Conservation (phyloP, 805 yeast species). For the Kodamaea jinghongensis region DNA sequence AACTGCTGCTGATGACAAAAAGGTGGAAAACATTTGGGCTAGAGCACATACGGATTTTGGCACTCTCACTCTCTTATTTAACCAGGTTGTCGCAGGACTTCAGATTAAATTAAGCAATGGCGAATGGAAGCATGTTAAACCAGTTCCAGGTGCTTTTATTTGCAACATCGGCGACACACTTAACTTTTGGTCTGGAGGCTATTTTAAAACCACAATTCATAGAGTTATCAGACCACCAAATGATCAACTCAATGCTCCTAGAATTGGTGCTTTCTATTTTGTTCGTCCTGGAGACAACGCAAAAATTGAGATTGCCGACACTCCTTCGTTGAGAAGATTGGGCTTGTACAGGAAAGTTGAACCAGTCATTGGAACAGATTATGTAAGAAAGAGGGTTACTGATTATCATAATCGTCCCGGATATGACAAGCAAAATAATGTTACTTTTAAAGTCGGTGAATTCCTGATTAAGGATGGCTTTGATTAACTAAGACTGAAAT, state of each 20-base stretch:
- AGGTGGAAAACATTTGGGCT: slow-evolving; percentile 31
- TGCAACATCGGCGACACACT: slow-evolving; percentile 37
- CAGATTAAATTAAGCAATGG: slow-evolving; percentile 29
- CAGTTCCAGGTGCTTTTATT: slow-evolving; percentile 29
- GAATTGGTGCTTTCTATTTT: slow-evolving; percentile 36
- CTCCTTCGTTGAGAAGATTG: slow-evolving; percentile 29
- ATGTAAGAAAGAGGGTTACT: slow-evolving; percentile 27
- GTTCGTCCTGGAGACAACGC: slow-evolving; percentile 33
- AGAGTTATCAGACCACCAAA: slow-evolving; percentile 35
- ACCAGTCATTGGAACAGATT: slow-evolving; percentile 28
- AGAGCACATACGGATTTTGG: slow-evolving; percentile 39
- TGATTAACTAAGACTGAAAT: slow-evolving; percentile 11
- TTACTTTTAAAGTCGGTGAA: slow-evolving; percentile 27
- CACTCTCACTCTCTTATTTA: slow-evolving; percentile 31
- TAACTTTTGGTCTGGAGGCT: slow-evolving; percentile 35
- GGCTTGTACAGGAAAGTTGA: slow-evolving; percentile 25
- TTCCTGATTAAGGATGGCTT: slow-evolving; percentile 29
- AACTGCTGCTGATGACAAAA: slow-evolving; percentile 25
- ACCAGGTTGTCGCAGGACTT: slow-evolving; percentile 35
- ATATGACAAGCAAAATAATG: slow-evolving; percentile 23
- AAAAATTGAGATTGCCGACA: slow-evolving; percentile 26
- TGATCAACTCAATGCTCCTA: slow-evolving; percentile 28
- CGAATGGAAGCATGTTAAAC: slow-evolving; percentile 34
- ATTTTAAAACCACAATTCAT: slow-evolving; percentile 33
- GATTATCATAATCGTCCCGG: slow-evolving; percentile 24